phyloP scores from a whole-genome alignment of 331 rosid genomes.

The Quercus tomentella region DNA sequence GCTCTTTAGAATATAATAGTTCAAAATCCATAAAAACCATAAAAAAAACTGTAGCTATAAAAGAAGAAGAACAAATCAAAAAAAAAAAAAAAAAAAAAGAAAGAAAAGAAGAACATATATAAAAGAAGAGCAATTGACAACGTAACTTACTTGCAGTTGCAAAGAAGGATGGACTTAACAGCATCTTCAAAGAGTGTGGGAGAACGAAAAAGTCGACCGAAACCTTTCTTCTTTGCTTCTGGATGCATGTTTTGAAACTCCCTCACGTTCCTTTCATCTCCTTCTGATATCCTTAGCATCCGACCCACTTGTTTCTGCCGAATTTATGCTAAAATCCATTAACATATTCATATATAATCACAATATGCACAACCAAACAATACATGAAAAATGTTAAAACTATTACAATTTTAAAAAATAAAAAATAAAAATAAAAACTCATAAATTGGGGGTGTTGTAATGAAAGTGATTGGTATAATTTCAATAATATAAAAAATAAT shows the following conservation, averaged over 20 bases:
- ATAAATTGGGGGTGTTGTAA: too few relatives aligned
- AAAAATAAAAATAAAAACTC: not conserved
- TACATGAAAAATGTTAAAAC: too few relatives aligned
- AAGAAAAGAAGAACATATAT: too few relatives aligned
- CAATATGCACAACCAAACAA: not conserved
- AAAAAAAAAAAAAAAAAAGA: too few relatives aligned
- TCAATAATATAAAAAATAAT: too few relatives aligned
- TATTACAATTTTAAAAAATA: not conserved
- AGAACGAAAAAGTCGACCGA: constrained; percentile 38
- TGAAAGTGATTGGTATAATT: too few relatives aligned
- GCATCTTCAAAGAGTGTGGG: constrained; percentile 41
- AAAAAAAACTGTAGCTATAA: too few relatives aligned
- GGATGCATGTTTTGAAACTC: constrained; percentile 21
- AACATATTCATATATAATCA: not conserved
- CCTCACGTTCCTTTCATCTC: constrained; percentile 10
- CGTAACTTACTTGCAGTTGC: constrained; percentile 19
- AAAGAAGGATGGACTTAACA: constrained; percentile 34
- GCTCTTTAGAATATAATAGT: too few relatives aligned
- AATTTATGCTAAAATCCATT: not conserved
- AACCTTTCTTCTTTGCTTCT: constrained; percentile 13
- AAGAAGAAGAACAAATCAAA: too few relatives aligned
- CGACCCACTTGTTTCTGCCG: constrained; percentile 27
- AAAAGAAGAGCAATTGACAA: too few relatives aligned
- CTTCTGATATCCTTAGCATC: constrained; percentile 28
- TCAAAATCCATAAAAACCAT: too few relatives aligned